phyloP scores from a whole-genome alignment of 2,329 filamentous ascomycete genomes.

The Decorospora gaudefroyi region DNA sequence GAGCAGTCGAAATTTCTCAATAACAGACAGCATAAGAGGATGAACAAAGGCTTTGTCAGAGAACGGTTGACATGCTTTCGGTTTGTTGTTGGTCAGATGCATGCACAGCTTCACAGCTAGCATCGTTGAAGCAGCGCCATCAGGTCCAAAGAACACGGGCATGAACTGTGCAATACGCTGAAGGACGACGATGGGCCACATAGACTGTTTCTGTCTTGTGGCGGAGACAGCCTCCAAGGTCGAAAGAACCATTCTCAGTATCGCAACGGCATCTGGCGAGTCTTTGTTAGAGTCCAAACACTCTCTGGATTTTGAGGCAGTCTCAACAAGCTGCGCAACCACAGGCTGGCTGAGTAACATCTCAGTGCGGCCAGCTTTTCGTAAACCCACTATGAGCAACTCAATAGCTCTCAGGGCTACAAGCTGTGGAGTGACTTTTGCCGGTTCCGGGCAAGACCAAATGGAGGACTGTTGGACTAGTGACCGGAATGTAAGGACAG shows the following conservation, averaged over 20 bases:
- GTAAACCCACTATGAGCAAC: conserved; percentile 58
- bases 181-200: conserved; percentile 54
- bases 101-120: conserved; percentile 72
- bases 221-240: conserved; percentile 58
- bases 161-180: conserved; percentile 57
- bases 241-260: conserved; percentile 53
- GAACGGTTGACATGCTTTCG: conserved; percentile 69
- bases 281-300: conserved; percentile 22
- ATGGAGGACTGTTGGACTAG: conserved; percentile 59
- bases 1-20: conserved; percentile 30
- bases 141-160: conserved; percentile 34
- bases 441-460: conserved; percentile 62
- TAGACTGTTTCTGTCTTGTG: conserved; percentile 48
- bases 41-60: conserved; percentile 59
- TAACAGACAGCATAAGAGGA: conserved; percentile 40
- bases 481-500: conserved; percentile 60
- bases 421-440: conserved; percentile 63
- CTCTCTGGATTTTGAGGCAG: conserved; percentile 40
- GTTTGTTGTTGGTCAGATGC: conserved; percentile 83
- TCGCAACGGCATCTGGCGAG: conserved; percentile 24
- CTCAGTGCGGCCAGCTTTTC: conserved; percentile 54
- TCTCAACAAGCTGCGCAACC: conserved; percentile 50
- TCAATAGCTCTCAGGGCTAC: conserved; percentile 68
- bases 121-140: conserved; percentile 33
- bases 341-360: conserved; percentile 52